Evolutionary conservation across 495 filamentous ascomycete genomes (phyloP).

Genomic region (Aspergillus funiculosus): DNA sequence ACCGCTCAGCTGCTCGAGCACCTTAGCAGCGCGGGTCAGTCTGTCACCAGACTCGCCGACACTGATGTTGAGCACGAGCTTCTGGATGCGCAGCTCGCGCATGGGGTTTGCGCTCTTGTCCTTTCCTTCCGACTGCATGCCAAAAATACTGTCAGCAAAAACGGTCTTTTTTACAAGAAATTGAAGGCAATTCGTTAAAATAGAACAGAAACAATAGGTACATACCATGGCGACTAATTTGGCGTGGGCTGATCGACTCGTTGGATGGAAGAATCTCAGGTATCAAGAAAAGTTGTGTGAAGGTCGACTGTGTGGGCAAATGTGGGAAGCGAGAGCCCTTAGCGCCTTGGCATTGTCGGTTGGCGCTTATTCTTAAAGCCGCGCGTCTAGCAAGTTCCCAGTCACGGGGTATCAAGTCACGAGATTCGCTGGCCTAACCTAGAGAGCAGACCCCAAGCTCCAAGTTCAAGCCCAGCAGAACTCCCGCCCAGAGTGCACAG

Average conservation of each 20-base stretch:
- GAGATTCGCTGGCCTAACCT: conserved; percentile 1
- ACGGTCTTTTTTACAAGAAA: conserved; percentile 29
- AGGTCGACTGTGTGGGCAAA: conserved; percentile 42
- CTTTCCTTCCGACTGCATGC: conserved; percentile 53
- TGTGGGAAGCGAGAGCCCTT: conserved; percentile 42
- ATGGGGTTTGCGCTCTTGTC: conserved; percentile 93
- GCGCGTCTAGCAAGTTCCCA: conserved; percentile 19
- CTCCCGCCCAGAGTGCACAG: conserved; percentile 16
- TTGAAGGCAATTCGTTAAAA: neutral
- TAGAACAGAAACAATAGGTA: conserved; percentile 9
- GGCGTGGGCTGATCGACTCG: conserved; percentile 45
- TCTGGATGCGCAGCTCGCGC: conserved; percentile 99
- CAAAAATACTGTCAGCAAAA: no score
- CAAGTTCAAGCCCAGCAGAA: conserved; percentile 13
- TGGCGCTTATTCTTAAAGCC: conserved; percentile 24
- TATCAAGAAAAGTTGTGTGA: conserved; percentile 26
- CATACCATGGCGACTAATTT: conserved; percentile 48
- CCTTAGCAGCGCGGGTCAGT: conserved; percentile 98
- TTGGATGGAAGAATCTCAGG: conserved; percentile 27
- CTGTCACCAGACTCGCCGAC: conserved; percentile 99
- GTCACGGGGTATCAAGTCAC: conserved; percentile 6
- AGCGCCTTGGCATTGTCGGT: conserved; percentile 29
- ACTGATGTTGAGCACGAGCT: conserved; percentile 99
- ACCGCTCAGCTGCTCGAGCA: conserved; percentile 98
- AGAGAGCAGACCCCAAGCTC: conserved; percentile 7